phyloP scores from a whole-genome alignment of 2,329 filamentous ascomycete genomes.

The Fusarium sp. region DNA sequence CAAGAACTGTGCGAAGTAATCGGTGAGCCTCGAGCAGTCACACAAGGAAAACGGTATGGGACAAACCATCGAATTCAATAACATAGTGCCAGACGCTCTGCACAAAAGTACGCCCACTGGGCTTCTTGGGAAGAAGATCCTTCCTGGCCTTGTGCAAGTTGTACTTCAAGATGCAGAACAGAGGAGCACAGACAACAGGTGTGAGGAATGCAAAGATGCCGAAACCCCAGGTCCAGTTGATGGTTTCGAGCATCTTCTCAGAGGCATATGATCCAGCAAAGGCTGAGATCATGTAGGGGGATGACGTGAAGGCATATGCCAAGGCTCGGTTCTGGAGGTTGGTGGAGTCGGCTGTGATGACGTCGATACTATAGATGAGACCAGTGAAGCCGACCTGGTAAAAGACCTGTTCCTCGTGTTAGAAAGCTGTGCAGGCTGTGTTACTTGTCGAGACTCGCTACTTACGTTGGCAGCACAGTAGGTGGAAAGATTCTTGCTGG shows the following conservation, averaged over 20 bases:
- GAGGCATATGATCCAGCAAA: slow-evolving; percentile 71
- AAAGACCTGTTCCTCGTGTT: slow-evolving; percentile 58
- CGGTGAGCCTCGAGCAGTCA: background rate
- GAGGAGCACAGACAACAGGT: background rate
- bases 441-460: slow-evolving; percentile 46
- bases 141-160: slow-evolving; percentile 16
- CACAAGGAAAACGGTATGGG: background rate
- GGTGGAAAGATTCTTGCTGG: slow-evolving; percentile 54
- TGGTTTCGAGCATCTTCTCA: slow-evolving; percentile 54
- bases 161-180: background rate
- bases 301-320: slow-evolving; percentile 52
- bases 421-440: background rate
- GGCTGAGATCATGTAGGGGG: slow-evolving; percentile 58
- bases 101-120: background rate
- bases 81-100: slow-evolving; percentile 14
- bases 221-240: slow-evolving; percentile 60
- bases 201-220: slow-evolving; percentile 68
- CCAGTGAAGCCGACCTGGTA: slow-evolving; percentile 70
- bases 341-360: slow-evolving; percentile 73
- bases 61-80: slow-evolving; percentile 25
- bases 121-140: slow-evolving; percentile 2
- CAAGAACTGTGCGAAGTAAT: background rate
- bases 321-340: slow-evolving; percentile 50
- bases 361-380: slow-evolving; percentile 69
- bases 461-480: slow-evolving; percentile 64